A percentile compares a stretch with the other conserved stretches of the same genome.
phyloP scores from a whole-genome alignment of 306 rosid species.

The Prosopis cineraria region DNA sequence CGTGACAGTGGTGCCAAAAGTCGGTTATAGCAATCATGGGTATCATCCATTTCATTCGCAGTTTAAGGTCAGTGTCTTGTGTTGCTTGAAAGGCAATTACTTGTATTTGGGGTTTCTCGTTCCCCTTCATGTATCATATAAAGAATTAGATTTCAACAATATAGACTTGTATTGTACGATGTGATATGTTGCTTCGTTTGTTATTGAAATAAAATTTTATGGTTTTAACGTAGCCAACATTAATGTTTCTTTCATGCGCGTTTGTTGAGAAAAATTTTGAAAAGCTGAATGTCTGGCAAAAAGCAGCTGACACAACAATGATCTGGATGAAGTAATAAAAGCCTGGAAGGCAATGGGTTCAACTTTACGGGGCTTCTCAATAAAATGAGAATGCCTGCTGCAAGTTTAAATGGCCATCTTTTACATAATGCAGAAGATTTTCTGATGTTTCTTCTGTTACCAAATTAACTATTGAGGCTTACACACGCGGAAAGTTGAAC shows the following conservation, averaged over 20 bases:
- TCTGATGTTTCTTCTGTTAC: neutral
- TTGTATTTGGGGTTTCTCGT: slow-evolving; percentile 49
- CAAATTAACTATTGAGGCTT: neutral
- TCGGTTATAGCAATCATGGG: slow-evolving; percentile 81
- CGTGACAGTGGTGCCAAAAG: slow-evolving; percentile 46
- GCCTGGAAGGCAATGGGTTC: neutral
- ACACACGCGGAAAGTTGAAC: neutral
- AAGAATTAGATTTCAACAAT: slow-evolving; percentile 42
- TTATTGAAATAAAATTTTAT: slow-evolving; percentile 33
- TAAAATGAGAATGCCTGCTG: slow-evolving; percentile 19
- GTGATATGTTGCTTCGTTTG: slow-evolving; percentile 33
- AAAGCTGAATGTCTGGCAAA: slow-evolving; percentile 30
- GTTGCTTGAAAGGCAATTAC: slow-evolving; percentile 40
- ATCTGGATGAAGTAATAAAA: slow-evolving; percentile 2
- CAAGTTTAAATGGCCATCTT: neutral
- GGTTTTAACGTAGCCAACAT: slow-evolving; percentile 33
- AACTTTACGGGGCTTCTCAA: neutral
- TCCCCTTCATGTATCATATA: slow-evolving; percentile 31
- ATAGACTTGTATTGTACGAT: slow-evolving; percentile 42
- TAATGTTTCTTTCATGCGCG: slow-evolving; percentile 23
- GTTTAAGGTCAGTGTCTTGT: slow-evolving; percentile 90
- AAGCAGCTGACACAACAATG: neutral
- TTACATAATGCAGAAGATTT: neutral
- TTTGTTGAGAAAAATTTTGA: slow-evolving; percentile 6
- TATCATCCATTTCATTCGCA: slow-evolving; percentile 97